A percentile compares a stretch with the other conserved stretches of the same genome.
phyloP scores from a whole-genome alignment of 208 protist species.

The Endotrypanum monterogeii region DNA sequence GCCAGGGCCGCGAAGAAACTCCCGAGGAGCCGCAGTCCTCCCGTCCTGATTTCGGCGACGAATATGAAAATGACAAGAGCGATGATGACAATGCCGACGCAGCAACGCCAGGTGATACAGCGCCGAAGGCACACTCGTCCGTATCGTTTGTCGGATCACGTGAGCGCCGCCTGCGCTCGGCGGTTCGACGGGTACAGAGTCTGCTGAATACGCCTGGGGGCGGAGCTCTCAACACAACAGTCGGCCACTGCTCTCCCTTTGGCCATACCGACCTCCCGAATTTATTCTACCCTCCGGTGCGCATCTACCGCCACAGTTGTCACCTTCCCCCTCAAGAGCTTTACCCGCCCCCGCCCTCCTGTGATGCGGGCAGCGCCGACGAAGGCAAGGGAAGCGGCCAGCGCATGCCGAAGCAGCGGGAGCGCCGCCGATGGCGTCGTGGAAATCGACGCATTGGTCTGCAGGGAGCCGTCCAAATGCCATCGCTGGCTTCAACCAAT shows the following conservation, averaged over 20 bases:
- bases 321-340: constrained; percentile 36
- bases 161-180: constrained; percentile 17
- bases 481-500: constrained; percentile 5
- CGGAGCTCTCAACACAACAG: constrained; percentile 1
- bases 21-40: neutral
- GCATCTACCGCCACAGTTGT: constrained; percentile 56
- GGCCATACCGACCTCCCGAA: constrained; percentile 11
- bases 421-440: neutral
- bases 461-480: neutral
- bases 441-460: neutral
- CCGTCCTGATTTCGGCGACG: neutral
- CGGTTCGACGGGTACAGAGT: constrained; percentile 24
- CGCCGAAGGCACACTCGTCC: neutral
- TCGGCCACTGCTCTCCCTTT: neutral
- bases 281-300: constrained; percentile 58
- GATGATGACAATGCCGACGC: constrained; percentile 4
- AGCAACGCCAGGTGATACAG: neutral
- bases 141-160: constrained; percentile 22
- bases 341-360: constrained; percentile 18
- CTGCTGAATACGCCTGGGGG: constrained; percentile 22
- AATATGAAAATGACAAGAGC: neutral
- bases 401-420: neutral
- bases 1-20: neutral
- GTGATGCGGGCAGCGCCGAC: neutral
- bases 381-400: neutral